Conservation (phyloP, 2,329 filamentous ascomycete genomes). For the Fusarium dimerum region DNA sequence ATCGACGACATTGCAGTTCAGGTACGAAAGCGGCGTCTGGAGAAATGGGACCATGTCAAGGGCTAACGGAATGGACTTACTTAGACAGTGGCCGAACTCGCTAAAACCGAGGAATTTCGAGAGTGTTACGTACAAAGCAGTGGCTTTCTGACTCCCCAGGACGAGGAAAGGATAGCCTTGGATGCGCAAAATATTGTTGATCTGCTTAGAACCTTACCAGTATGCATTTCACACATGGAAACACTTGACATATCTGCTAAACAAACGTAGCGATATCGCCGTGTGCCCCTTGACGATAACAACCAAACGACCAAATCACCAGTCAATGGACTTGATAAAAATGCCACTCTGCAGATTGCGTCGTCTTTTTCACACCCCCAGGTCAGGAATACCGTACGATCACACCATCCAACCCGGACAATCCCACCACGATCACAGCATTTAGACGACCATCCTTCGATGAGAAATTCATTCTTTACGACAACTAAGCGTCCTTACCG, state of each 20-base stretch:
- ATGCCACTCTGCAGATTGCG: background rate
- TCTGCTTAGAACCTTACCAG: background rate
- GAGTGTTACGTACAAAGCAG: background rate
- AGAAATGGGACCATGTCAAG: background rate
- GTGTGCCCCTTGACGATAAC: background rate
- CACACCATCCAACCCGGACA: background rate
- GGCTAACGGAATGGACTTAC: slow-evolving; percentile 5
- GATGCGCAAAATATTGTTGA: background rate
- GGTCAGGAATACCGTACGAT: background rate
- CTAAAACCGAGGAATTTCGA: background rate
- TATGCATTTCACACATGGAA: background rate
- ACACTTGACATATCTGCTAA: background rate
- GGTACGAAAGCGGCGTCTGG: slow-evolving; percentile 23
- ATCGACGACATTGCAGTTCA: slow-evolving; percentile 31
- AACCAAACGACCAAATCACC: background rate
- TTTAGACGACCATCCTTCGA: background rate
- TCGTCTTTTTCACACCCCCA: background rate
- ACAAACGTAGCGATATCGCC: background rate
- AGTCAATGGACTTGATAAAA: background rate
- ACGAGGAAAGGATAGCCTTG: background rate
- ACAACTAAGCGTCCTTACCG: slow-evolving; percentile 1
- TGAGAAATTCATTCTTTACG: background rate
- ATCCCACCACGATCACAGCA: background rate
- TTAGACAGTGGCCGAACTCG: slow-evolving; percentile 27
- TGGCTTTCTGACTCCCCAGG: background rate